phyloP scores from a whole-genome alignment of 1,139 yeast species.

The Kluyveromyces sp. region DNA sequence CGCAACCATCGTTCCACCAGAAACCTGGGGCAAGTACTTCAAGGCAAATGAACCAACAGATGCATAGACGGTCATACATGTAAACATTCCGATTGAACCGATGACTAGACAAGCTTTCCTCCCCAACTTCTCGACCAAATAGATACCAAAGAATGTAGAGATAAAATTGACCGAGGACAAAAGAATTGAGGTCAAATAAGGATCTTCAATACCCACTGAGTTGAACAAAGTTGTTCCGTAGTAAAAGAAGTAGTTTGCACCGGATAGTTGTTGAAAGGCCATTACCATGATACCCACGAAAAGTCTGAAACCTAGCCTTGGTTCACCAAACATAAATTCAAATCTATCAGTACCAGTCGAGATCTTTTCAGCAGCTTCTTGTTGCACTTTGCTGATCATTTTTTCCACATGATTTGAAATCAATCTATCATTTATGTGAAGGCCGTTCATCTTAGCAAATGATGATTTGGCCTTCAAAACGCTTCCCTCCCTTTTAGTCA shows the following conservation, averaged over 20 bases:
- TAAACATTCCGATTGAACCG: constrained; percentile 58
- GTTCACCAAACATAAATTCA: constrained; percentile 44
- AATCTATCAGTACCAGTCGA: constrained; percentile 31
- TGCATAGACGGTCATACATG: constrained; percentile 57
- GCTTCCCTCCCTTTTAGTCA: constrained; percentile 30
- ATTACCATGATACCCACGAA: constrained; percentile 47
- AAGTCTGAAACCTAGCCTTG: constrained; percentile 42
- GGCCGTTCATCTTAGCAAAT: constrained; percentile 43
- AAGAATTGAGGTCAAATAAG: constrained; percentile 50
- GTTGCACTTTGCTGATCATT: constrained; percentile 34
- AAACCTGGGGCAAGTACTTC: constrained; percentile 32
- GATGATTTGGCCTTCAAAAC: constrained; percentile 38
- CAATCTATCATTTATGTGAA: constrained; percentile 38
- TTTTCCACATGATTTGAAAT: constrained; percentile 40
- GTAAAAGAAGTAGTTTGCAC: constrained; percentile 52
- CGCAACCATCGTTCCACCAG: constrained; percentile 66
- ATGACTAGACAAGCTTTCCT: constrained; percentile 54
- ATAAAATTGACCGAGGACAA: constrained; percentile 69
- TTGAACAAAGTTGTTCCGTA: constrained; percentile 51
- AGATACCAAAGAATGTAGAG: constrained; percentile 67
- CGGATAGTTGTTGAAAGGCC: constrained; percentile 53
- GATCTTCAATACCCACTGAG: constrained; percentile 41
- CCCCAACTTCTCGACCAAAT: constrained; percentile 60
- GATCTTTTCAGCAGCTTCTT: constrained; percentile 39
- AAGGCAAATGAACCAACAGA: constrained; percentile 52